Base-by-base conservation (phyloP, 2,329 filamentous ascomycete genomes). In the Huntiella omanensis region DNA sequence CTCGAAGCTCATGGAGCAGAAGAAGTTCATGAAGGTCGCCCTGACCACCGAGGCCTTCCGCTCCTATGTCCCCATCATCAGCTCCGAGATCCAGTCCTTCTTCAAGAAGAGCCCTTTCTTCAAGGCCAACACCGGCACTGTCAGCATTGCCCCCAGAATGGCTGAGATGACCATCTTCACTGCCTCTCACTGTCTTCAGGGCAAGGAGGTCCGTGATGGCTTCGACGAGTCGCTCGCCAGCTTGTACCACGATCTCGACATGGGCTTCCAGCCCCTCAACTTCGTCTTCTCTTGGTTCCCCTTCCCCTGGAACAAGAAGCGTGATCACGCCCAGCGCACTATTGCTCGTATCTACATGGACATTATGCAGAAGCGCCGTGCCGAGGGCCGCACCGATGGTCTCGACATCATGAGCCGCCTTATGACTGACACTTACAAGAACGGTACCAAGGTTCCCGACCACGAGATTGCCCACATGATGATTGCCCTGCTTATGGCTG, bases 1-100 rank as follows among this genome's bases (percentile, higher is more conserved):
- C 60, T 70, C 83, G 49, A 92, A 92, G 64, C 73, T 93, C 58
- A 92, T 93, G 85, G 85, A 93, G 66, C 85, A 93, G 69, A 93
- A 93, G 69, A 91, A 88, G 79, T 85, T 87, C 57, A 82, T 86
- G 75, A 87, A 87, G 62, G 75, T 80, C 55, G 80, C 80, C 51
- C 74, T 87, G 46, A 85, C 80, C 19, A 77, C 77, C 53, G 75
- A 83, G 48, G 77, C 80, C 17, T 80, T 87, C 64, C 74, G 68
- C 53, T 68, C 67, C 40, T 91, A 93, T 62, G 82, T 91, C 43
- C 75, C 73, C 49, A 73, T 92, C 58, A 88, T 93, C 59, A 71
- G 76, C 53, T 64, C 70, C 54, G 85, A 93, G 62, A 77, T 83
- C 53, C 68, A 75, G 51, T 70, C 75, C 56, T 92, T 83, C 61